Evolutionary conservation across 2,329 filamentous ascomycete species (phyloP).

Genomic region (Alternaria arbusti): DNA sequence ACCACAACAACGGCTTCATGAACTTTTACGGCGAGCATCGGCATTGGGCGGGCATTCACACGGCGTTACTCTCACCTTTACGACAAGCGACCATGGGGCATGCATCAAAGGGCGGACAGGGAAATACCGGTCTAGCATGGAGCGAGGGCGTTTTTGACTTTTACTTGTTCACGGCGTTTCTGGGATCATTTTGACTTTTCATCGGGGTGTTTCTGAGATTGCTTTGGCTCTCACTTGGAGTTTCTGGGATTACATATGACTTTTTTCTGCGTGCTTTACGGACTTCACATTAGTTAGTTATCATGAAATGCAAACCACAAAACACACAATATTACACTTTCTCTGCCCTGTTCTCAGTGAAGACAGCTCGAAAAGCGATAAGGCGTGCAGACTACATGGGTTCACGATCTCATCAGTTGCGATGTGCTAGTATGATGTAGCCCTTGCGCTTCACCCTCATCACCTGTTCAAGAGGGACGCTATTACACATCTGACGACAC

Average conservation of each 20-base stretch:
- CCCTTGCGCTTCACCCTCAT: neutral
- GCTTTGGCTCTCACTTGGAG: neutral
- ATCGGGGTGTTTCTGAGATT: neutral
- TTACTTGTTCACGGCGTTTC: neutral
- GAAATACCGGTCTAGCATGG: neutral
- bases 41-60: neutral
- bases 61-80: neutral
- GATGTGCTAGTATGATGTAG: neutral
- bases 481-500: neutral
- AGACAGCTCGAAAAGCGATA: neutral
- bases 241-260: neutral
- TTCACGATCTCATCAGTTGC: neutral
- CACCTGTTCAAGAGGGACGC: neutral
- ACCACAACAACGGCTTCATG: slow-evolving; percentile 78
- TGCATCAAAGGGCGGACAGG: neutral
- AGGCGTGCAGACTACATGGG: neutral
- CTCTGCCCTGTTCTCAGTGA: neutral
- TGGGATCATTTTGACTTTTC: neutral
- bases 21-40: slow-evolving; percentile 79
- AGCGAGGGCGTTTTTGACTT: neutral
- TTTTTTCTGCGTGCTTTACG: neutral
- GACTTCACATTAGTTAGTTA: neutral
- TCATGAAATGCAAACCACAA: neutral
- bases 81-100: neutral
- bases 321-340: neutral